Conservation (phyloP, 108 stramenopile species). For the Nitzschia sp. region DNA sequence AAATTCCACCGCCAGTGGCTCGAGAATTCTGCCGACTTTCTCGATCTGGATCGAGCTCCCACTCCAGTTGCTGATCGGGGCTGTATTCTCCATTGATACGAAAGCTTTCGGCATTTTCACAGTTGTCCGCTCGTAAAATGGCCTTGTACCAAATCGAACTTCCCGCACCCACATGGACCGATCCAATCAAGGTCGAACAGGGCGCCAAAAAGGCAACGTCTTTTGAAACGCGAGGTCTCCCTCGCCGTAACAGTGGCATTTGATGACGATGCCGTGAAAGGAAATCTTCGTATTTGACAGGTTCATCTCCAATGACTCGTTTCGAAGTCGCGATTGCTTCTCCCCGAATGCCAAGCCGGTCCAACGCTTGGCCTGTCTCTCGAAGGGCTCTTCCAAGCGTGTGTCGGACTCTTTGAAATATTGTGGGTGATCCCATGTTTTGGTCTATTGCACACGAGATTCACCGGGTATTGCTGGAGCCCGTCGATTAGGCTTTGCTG, state of each 20-base stretch:
- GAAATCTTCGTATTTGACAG: conserved; percentile 74
- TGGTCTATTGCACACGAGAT: too few species aligned
- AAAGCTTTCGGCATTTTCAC: conserved; percentile 59
- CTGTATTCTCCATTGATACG: conserved; percentile 11
- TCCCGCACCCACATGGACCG: conserved; percentile 66
- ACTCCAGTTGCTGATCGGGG: conserved; percentile 21
- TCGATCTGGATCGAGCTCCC: conserved; percentile 38
- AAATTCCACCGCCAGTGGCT: conserved; percentile 74
- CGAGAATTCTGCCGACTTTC: not conserved
- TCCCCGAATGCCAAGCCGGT: conserved; percentile 72
- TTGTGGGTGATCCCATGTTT: conserved; percentile 44
- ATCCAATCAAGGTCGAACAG: conserved; percentile 83
- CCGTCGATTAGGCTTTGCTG: too few species aligned
- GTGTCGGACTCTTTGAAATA: conserved; percentile 62
- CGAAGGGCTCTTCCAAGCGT: conserved; percentile 77
- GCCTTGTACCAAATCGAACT: conserved; percentile 84
- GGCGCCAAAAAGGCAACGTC: conserved; percentile 84
- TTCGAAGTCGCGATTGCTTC: conserved; percentile 55
- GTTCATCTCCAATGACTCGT: conserved; percentile 66
- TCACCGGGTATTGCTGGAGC: too few species aligned
- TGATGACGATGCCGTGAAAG: conserved; percentile 74
- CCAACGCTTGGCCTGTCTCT: conserved; percentile 87
- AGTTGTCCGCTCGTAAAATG: conserved; percentile 74
- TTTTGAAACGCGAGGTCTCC: conserved; percentile 60
- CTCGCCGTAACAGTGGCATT: conserved; percentile 71